Conservation (phyloP, 805 yeast genomes). For the Starmera pachycereana region DNA sequence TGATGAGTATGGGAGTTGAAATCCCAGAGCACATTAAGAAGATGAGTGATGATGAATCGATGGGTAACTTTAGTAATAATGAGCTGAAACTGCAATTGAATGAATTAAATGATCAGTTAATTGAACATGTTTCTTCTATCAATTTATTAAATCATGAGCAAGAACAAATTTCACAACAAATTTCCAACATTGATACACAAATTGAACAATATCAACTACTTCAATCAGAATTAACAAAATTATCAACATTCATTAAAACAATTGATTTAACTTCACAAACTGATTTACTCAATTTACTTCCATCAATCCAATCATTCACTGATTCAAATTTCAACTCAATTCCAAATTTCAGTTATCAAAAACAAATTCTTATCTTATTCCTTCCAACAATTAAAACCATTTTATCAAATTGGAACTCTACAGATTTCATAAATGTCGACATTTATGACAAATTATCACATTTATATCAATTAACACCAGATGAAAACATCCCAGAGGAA, state of each 20-base stretch:
- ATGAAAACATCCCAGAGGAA: no score
- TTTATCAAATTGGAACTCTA: no score
- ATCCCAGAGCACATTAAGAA: constrained; percentile 13
- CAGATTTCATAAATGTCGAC: no score
- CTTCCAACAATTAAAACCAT: no score
- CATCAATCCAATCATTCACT: no score
- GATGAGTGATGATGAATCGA: constrained; percentile 17
- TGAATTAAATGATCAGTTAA: constrained; percentile 7
- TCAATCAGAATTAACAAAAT: neutral
- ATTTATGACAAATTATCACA: no score
- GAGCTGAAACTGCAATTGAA: constrained; percentile 7
- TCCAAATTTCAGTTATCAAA: no score
- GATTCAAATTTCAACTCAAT: no score
- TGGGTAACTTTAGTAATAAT: constrained; percentile 16
- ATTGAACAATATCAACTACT: neutral
- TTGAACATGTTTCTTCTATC: constrained; percentile 4
- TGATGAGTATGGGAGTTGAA: constrained; percentile 11
- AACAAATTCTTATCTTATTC: no score
- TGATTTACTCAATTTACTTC: no score
- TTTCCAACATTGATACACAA: neutral
- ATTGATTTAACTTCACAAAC: no score
- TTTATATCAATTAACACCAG: no score
- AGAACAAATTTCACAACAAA: neutral
- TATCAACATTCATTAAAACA: neutral
- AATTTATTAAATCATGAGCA: neutral